Evolutionary conservation across 352 stramenopile genomes (phyloP).

Genomic region (Globisporangium viniferum): DNA sequence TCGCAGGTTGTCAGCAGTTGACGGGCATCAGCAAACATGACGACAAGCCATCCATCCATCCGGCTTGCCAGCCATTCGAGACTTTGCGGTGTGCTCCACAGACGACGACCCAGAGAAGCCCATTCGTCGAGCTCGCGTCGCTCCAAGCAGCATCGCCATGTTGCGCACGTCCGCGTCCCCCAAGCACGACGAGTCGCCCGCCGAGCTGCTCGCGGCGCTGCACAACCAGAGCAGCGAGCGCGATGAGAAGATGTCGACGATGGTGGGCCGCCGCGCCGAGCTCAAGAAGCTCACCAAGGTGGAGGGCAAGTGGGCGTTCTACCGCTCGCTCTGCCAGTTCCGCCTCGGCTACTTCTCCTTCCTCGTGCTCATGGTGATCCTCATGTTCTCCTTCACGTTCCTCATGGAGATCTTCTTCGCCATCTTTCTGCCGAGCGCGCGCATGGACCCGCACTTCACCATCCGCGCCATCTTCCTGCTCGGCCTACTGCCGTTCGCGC

Average conservation of each 20-base stretch:
- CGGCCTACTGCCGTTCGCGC: conserved; percentile 62
- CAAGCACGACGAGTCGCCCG: conserved; percentile 15
- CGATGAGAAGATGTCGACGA: conserved; percentile 58
- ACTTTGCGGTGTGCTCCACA: conserved; percentile 6
- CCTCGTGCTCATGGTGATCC: conserved; percentile 86
- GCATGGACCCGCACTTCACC: conserved; percentile 66
- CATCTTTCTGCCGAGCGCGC: conserved; percentile 83
- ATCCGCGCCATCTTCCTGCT: conserved; percentile 69
- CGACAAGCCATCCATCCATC: conserved; percentile 3
- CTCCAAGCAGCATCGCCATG: conserved; percentile 6
- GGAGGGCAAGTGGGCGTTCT: conserved; percentile 66
- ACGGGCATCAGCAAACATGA: not conserved
- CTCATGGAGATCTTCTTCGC: conserved; percentile 91
- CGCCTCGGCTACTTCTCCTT: conserved; percentile 87
- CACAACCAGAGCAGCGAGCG: conserved; percentile 31
- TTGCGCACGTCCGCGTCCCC: conserved; percentile 5
- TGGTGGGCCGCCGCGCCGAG: conserved; percentile 54
- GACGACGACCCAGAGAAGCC: not conserved
- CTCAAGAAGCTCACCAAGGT: conserved; percentile 64
- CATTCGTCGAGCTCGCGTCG: not conserved
- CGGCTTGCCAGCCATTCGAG: not conserved
- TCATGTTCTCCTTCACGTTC: conserved; percentile 89
- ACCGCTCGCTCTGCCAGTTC: conserved; percentile 80
- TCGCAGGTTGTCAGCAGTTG: conserved; percentile 4
- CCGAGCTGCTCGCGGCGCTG: conserved; percentile 17